Base-by-base conservation (phyloP, 768 basidiomycete genomes). In the Suillus plorans region DNA sequence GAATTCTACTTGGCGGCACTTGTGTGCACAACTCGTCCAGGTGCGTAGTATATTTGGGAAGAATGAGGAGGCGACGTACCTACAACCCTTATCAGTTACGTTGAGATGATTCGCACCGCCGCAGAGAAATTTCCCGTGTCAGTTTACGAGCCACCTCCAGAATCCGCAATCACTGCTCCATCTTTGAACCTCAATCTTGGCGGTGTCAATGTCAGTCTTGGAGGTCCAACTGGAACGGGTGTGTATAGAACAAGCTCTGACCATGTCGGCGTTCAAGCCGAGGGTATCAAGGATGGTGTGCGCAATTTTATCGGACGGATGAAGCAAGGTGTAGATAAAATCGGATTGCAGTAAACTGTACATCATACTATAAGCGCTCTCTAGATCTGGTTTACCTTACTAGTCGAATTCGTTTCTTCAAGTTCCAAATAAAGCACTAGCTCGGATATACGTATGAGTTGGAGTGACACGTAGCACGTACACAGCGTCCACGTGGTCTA, bases 11-110 rank as follows among this genome's bases (percentile, higher is more conserved):
- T 4, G 97, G 97, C 2, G 97, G 97, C 18, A 98, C 95, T 44
- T 96, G 91, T 69, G 85, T 99, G 14, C 96, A 97, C 75, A 99
- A 98, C 72, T 97, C 97, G 5, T 89, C 89, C 31, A 92, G 89
- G 95, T 97, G 77, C 45, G 85, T 67, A 37, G 34, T 57, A 36
- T 36, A 41, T 47, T 25, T 49, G 12, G 44, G 28, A 12, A n/a
- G 41, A 60, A 14, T 56, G 36, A 25, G 42, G 7, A 42, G 7
- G 50, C 60, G 53, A 25, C 25, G 12, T 36, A 65, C 47, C 49
- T 67, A 58, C 65, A 58, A 64, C 12, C 58, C 71, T 36, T 69
- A 41, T 14, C 66, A 96, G 94, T 66, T 97, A 92, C 77, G 78
- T 98, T 49, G 90, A 94, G 69, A 97, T 97, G 95, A 79, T 97